phyloP scores from a whole-genome alignment of 2,329 filamentous ascomycete species.

The Dryadomyces quercus-mongolicae region DNA sequence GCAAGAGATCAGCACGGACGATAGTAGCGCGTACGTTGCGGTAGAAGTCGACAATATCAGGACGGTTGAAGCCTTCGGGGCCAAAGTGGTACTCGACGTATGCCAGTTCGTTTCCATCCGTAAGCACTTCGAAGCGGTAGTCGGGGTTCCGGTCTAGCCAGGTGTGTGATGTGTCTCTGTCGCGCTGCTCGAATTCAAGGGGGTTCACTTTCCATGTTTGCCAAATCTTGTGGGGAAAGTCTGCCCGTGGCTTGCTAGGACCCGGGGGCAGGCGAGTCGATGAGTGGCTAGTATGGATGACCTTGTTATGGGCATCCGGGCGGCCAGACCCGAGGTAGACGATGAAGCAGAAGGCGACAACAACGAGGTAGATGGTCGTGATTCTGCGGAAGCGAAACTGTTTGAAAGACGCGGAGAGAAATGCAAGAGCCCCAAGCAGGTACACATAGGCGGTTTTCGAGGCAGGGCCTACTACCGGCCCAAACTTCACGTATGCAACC shows the following conservation, averaged over 20 bases:
- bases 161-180: slow-evolving; percentile 46
- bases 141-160: slow-evolving; percentile 56
- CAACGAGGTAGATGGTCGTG: slow-evolving; percentile 8
- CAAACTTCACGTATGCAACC: neutral
- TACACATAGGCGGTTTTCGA: neutral
- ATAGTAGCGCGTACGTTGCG: slow-evolving; percentile 48
- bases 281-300: neutral
- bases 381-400: slow-evolving; percentile 9
- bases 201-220: slow-evolving; percentile 65
- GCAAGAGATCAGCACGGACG: slow-evolving; percentile 53
- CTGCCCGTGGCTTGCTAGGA: slow-evolving; percentile 4
- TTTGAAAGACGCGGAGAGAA: slow-evolving; percentile 2
- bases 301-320: neutral
- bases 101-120: slow-evolving; percentile 52
- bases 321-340: slow-evolving; percentile 1
- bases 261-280: neutral
- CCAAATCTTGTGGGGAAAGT: slow-evolving; percentile 60
- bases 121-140: slow-evolving; percentile 57
- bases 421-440: neutral
- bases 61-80: slow-evolving; percentile 49
- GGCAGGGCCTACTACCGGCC: neutral
- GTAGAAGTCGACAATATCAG: slow-evolving; percentile 52
- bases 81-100: slow-evolving; percentile 61
- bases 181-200: slow-evolving; percentile 51
- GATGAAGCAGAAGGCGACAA: slow-evolving; percentile 1